Percentiles rank a stretch among this genome's conserved stretches.
phyloP scores from a whole-genome alignment of 2,329 filamentous ascomycete genomes.

The Talaromyces sp. region DNA sequence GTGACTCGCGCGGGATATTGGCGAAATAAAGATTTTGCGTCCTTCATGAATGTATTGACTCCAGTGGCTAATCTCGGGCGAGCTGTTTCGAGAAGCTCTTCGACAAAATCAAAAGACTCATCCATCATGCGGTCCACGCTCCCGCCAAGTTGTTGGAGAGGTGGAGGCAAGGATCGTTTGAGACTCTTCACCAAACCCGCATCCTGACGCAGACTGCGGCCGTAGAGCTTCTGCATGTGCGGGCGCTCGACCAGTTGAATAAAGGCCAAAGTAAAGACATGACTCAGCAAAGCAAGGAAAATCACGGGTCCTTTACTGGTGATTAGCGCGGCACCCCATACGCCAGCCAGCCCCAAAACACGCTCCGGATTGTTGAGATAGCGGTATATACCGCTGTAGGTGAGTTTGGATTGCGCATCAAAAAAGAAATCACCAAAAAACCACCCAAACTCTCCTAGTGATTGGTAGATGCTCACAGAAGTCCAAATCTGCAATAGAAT shows the following conservation, averaged over 20 bases:
- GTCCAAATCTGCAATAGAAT: slow-evolving; percentile 91
- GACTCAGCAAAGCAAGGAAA: slow-evolving; percentile 75
- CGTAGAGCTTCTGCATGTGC: slow-evolving; percentile 98
- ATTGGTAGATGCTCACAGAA: slow-evolving; percentile 86
- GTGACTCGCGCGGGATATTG: slow-evolving; percentile 82
- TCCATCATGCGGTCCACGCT: slow-evolving; percentile 82
- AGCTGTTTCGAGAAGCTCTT: slow-evolving; percentile 81
- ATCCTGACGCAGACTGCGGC: slow-evolving; percentile 72
- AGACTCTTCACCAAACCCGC: slow-evolving; percentile 90
- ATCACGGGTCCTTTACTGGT: slow-evolving; percentile 86
- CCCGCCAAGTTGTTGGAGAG: slow-evolving; percentile 75
- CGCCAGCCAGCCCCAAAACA: slow-evolving; percentile 84
- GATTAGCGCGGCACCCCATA: slow-evolving; percentile 92
- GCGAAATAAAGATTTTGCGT: slow-evolving; percentile 82
- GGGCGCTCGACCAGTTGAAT: slow-evolving; percentile 91
- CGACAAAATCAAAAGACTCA: slow-evolving; percentile 80
- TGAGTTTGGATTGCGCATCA: slow-evolving; percentile 79
- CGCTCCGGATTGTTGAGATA: slow-evolving; percentile 97
- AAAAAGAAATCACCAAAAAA: slow-evolving; percentile 99
- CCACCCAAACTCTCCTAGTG: slow-evolving; percentile 95
- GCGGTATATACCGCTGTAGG: slow-evolving; percentile 94
- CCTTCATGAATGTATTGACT: slow-evolving; percentile 78
- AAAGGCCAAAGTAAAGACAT: slow-evolving; percentile 78
- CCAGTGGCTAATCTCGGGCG: slow-evolving; percentile 80
- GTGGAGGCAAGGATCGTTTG: slow-evolving; percentile 75